A percentile compares a stretch with the other conserved stretches of the same genome.
Evolutionary conservation across 2,329 filamentous ascomycete species (phyloP).

Genomic region (Phoma herbarum): DNA sequence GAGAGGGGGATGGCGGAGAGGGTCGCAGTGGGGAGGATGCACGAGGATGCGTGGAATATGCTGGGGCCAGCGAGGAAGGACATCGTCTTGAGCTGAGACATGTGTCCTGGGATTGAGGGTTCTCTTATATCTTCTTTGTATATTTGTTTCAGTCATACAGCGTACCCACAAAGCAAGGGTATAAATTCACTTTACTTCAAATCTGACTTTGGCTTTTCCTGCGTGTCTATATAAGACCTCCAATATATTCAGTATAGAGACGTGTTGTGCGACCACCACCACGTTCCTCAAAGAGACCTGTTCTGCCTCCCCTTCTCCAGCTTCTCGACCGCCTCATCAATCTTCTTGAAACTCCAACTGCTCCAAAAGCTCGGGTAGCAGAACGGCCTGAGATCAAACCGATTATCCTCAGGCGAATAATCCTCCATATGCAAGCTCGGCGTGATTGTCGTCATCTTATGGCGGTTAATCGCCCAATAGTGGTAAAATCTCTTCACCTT

Average conservation of each 20-base stretch:
- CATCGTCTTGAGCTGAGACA: slow-evolving; percentile 35
- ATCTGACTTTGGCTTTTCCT: no score
- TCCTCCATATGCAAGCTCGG: slow-evolving; percentile 50
- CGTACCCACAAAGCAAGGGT: not conserved
- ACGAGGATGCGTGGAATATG: slow-evolving; percentile 43
- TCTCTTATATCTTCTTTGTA: not conserved
- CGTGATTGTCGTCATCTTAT: slow-evolving; percentile 42
- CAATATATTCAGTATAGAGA: no score
- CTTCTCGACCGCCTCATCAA: slow-evolving; percentile 46
- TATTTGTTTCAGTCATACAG: not conserved
- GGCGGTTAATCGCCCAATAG: slow-evolving; percentile 48
- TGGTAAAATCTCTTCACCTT: slow-evolving; percentile 58
- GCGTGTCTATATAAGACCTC: no score
- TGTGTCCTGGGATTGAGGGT: not conserved
- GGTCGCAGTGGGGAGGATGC: slow-evolving; percentile 45
- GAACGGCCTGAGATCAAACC: slow-evolving; percentile 59
- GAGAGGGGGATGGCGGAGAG: slow-evolving; percentile 32
- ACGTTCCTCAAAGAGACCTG: not conserved
- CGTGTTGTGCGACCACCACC: no score
- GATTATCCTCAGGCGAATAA: slow-evolving; percentile 66
- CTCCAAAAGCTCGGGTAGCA: slow-evolving; percentile 55
- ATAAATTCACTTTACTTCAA: no score
- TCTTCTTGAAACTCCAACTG: slow-evolving; percentile 51
- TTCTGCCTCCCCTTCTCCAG: slow-evolving; percentile 33
- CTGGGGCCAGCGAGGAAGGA: slow-evolving; percentile 32